Base-by-base conservation (phyloP, 352 stramenopile genomes). In the Peronospora tabacina region DNA sequence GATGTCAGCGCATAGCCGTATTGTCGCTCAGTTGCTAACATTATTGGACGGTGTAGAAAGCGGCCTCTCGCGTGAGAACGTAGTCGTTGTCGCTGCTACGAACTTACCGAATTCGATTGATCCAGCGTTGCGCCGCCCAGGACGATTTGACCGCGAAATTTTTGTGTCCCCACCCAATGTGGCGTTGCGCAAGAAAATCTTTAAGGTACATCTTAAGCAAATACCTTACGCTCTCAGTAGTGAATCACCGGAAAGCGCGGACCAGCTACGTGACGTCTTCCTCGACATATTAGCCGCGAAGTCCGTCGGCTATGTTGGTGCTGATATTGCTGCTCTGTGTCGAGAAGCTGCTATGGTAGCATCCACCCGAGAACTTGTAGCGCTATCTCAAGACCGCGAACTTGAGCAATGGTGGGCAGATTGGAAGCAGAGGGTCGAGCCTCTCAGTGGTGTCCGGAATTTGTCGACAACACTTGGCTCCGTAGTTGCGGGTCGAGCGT, bases 21-120 rank as follows among this genome's bases (percentile, higher is more conserved):
- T 98, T 9, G 93, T 98, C 7, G 94, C 91, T 5, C 94, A 98
- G 61, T 55, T 98, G 16, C 66, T 98, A 15, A 98, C 94, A 38
- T 62, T 98, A 17, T 87, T 98, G 60, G 95, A 98, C 61, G 94
- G 88, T 7, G 68, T 95, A 0, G 92, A 97, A 35, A 47, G 62
- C 5, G 45, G 54, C 8, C 11, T 58, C 0, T 55, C 46, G 12
- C 63, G 42, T 20, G 87, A 76, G 5, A 94, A 97, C 50, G 87
- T 98, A 10, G 76, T 98, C 7, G 85, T 98, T 17, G 78, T 98
- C 34, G 95, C 82, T 15, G 92, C 94, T 3, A 98, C 94, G 8
- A 98, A 98, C 60, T 60, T 95, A 12, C 92, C 94, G 1, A 97
- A 98, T 66, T 77, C 87, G 0, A 96, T 98, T 38, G 73, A 90